phyloP scores from a whole-genome alignment of 257 asterid genomes.

The Mitragyna speciosa region DNA sequence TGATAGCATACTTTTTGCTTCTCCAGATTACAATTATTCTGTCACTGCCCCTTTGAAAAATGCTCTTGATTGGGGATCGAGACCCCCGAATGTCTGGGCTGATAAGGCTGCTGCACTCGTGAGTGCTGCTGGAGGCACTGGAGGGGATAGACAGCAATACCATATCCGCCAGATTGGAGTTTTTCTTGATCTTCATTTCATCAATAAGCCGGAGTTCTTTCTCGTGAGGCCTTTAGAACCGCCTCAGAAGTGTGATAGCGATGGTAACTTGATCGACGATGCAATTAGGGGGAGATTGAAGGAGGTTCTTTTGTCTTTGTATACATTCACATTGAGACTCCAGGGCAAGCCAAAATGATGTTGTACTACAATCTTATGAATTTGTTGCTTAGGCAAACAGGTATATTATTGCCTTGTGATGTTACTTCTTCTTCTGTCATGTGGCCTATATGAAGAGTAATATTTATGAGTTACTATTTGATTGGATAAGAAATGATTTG shows the following conservation, averaged over 20 bases:
- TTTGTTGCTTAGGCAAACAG: too few relatives aligned
- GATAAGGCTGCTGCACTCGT: constrained; percentile 67
- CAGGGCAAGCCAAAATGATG: constrained; percentile 31
- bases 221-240: constrained; percentile 43
- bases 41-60: constrained; percentile 75
- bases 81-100: constrained; percentile 75
- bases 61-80: constrained; percentile 80
- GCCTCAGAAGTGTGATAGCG: constrained; percentile 62
- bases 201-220: constrained; percentile 73
- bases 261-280: constrained; percentile 62
- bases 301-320: constrained; percentile 50
- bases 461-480: too few relatives aligned
- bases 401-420: too few relatives aligned
- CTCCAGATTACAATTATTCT: constrained; percentile 91
- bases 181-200: constrained; percentile 70
- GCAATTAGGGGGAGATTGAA: constrained; percentile 43
- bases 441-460: too few relatives aligned
- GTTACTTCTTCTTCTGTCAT: neutral
- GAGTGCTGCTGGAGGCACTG: constrained; percentile 58
- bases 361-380: too few relatives aligned
- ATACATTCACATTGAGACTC: constrained; percentile 56
- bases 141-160: constrained; percentile 71
- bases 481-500: too few relatives aligned
- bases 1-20: constrained; percentile 71
- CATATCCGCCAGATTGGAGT: constrained; percentile 83